Percentiles rank a stretch among this genome's conserved stretches.
Conservation (phyloP, 2,329 filamentous ascomycete species). For the Cercospora zeina region DNA sequence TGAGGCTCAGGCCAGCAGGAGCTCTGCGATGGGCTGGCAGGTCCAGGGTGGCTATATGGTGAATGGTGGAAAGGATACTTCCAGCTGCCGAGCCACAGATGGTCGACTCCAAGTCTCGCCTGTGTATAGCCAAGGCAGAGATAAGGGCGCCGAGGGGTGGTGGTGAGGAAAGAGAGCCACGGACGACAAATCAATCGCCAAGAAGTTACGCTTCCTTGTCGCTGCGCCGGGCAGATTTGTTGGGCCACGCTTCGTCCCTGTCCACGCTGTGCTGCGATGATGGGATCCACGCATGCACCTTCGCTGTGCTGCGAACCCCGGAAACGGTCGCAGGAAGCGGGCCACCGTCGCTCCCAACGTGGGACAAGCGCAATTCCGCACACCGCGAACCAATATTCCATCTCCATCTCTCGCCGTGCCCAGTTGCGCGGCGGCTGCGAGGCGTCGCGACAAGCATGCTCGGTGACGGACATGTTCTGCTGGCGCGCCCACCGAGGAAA, state of each 20-base stretch:
- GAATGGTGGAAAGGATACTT: constrained; percentile 5
- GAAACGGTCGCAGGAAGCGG: neutral
- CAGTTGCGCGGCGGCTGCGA: constrained; percentile 1
- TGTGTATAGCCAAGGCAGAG: constrained; percentile 9
- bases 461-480: neutral
- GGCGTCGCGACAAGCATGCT: constrained; percentile 8
- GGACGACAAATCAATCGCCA: neutral
- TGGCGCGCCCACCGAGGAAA: neutral
- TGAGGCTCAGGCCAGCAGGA: constrained; percentile 12
- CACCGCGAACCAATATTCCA: no score
- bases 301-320: neutral
- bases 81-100: constrained; percentile 10
- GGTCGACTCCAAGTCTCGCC: neutral
- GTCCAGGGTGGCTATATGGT: constrained; percentile 8
- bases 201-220: constrained; percentile 7
- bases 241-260: neutral
- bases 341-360: neutral
- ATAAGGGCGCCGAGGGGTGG: constrained; percentile 12
- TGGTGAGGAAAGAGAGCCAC: neutral
- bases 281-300: constrained; percentile 1
- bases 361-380: neutral
- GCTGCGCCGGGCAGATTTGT: neutral
- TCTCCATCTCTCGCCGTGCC: neutral
- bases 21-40: constrained; percentile 1
- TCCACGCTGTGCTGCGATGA: neutral